Conservation (phyloP, 1,284 basidiomycete genomes). For the Sporisorium sorghi region DNA sequence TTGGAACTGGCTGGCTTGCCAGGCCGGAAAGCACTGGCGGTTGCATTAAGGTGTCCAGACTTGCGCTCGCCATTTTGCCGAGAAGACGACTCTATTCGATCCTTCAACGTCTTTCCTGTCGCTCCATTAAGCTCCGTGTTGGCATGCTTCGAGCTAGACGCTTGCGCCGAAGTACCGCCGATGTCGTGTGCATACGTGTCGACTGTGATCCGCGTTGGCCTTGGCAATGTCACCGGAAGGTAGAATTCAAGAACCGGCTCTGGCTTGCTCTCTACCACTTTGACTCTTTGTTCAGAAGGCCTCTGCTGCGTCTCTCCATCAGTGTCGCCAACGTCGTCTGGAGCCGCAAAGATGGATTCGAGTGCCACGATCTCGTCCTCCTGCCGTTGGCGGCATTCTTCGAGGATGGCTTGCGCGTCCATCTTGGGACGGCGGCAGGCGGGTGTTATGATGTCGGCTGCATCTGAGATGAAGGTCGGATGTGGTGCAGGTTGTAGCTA, state of each 20-base stretch:
- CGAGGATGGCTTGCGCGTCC: constrained; percentile 17
- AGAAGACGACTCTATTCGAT: neutral
- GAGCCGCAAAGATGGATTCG: constrained; percentile 45
- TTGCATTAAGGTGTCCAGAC: constrained; percentile 17
- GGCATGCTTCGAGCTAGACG: neutral
- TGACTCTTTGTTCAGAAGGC: constrained; percentile 19
- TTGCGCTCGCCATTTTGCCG: neutral
- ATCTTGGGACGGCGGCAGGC: constrained; percentile 2
- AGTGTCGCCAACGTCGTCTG: neutral
- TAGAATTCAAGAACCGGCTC: constrained; percentile 23
- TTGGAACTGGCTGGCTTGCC: neutral
- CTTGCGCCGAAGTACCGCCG: neutral
- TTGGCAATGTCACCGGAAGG: constrained; percentile 34
- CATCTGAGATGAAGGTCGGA: neutral
- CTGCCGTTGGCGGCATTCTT: constrained; percentile 44
- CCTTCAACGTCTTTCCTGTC: too few relatives aligned
- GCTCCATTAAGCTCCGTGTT: neutral
- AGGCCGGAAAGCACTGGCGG: constrained; percentile 28
- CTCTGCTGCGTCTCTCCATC: neutral
- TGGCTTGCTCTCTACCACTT: constrained; percentile 14
- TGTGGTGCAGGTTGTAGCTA: neutral
- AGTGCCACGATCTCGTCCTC: constrained; percentile 50
- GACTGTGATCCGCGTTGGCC: constrained; percentile 25
- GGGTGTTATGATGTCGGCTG: constrained; percentile 14
- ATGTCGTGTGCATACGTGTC: constrained; percentile 12